These are phyloP conservation scores for Boletellus deceptivus DNA, from an alignment of 1,284 basidiomycete genomes.

Conservation along the genomic window DNA sequence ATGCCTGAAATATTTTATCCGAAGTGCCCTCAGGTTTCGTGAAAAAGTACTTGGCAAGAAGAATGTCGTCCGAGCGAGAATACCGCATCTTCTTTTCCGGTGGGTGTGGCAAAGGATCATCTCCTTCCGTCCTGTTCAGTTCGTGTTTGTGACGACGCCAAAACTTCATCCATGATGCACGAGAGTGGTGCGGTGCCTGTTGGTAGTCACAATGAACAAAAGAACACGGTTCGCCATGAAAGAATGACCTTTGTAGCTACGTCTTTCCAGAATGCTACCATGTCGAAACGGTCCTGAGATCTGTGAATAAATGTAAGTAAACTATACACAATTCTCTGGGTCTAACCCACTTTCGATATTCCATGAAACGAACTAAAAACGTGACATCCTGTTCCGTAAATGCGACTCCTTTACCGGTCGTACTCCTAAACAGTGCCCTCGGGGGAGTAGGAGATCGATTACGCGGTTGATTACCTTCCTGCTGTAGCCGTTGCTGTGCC, in stretches of 20 bases:
- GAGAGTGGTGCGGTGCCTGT: constrained; percentile 80
- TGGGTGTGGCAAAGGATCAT: constrained; percentile 66
- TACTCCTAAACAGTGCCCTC: constrained; percentile 70
- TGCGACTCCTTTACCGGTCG: constrained; percentile 81
- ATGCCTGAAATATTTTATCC: constrained; percentile 76
- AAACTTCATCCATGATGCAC: constrained; percentile 88
- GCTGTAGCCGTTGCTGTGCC: constrained; percentile 43
- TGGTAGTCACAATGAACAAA: constrained; percentile 2
- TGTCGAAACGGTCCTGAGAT: constrained; percentile 66
- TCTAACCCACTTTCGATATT: constrained; percentile 60
- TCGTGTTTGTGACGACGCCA: constrained; percentile 83
- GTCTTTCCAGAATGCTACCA: constrained; percentile 84
- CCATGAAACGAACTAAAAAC: constrained; percentile 71
- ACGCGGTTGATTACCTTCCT: constrained; percentile 38
- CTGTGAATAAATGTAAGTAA: constrained; percentile 32
- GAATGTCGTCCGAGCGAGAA: constrained; percentile 68
- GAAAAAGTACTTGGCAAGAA: constrained; percentile 70
- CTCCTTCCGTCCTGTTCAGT: constrained; percentile 56
- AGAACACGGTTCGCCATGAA: not conserved
- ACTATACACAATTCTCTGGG: not conserved
- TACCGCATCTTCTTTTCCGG: constrained; percentile 85
- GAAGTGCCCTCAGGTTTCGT: constrained; percentile 72
- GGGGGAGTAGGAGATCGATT: constrained; percentile 76
- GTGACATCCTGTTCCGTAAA: constrained; percentile 77
- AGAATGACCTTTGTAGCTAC: constrained; percentile 62